phyloP scores from a whole-genome alignment of 257 asterid species.

The Knoxia roxburghii region DNA sequence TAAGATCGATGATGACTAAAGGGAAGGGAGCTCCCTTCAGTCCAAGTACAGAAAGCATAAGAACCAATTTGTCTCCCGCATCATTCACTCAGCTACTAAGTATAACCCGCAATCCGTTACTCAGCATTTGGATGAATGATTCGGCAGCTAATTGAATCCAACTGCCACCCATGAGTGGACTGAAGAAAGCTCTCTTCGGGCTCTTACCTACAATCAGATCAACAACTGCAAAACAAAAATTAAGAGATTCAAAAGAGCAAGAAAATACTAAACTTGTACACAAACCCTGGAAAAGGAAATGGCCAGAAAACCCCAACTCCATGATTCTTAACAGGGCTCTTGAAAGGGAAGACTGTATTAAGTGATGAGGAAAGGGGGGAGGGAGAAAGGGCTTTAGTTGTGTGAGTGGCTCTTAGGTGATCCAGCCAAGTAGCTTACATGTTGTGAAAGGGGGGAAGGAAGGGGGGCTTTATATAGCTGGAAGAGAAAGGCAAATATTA shows the following conservation, averaged over 20 bases:
- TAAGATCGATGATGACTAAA: neutral
- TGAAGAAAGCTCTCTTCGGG: conserved; percentile 84
- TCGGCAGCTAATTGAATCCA: conserved; percentile 90
- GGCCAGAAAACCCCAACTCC: neutral
- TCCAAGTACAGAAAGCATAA: conserved; percentile 79
- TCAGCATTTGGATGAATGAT: conserved; percentile 92
- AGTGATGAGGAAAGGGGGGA: neutral
- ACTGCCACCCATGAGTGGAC: conserved; percentile 68
- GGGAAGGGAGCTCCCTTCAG: conserved; percentile 99
- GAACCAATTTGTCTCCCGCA: conserved; percentile 77
- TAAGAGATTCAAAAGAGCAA: neutral
- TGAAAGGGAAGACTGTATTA: neutral
- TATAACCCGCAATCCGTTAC: conserved; percentile 12
- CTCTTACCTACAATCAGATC: neutral
- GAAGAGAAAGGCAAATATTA: conserved; percentile 3
- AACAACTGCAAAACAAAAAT: neutral
- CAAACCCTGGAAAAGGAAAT: neutral
- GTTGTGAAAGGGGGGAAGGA: neutral
- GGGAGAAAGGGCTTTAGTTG: neutral
- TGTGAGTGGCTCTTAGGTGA: neutral
- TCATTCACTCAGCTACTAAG: conserved; percentile 77
- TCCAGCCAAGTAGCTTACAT: neutral
- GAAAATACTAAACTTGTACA: too few species aligned
- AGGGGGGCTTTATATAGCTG: conserved; percentile 20
- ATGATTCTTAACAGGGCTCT: neutral